A percentile compares a stretch with the other conserved stretches of the same genome.
phyloP scores from a whole-genome alignment of 257 asterid species.

The Petunia axillaris region DNA sequence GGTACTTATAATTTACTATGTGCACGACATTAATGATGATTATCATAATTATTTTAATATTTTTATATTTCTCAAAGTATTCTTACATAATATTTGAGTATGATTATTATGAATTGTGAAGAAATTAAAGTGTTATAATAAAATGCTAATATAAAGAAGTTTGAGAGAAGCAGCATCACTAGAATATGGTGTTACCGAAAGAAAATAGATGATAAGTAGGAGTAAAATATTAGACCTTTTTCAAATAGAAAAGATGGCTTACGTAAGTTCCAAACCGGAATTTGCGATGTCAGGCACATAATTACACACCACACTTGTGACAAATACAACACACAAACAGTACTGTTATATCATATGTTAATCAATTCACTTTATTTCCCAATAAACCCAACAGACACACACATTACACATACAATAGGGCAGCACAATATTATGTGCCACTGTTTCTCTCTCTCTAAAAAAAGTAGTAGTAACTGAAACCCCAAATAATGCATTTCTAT shows the following conservation, averaged over 20 bases:
- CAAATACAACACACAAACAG: neutral
- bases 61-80: too few species aligned
- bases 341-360: neutral
- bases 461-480: neutral
- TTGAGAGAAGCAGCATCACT: too few species aligned
- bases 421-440: neutral
- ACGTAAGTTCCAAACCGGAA: neutral
- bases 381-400: neutral
- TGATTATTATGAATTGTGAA: too few species aligned
- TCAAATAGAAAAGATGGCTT: neutral
- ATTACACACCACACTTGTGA: neutral
- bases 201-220: too few species aligned
- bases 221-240: too few species aligned
- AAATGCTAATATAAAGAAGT: too few species aligned
- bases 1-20: too few species aligned
- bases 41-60: too few species aligned
- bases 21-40: too few species aligned
- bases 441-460: neutral
- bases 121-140: too few species aligned
- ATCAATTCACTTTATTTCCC: neutral
- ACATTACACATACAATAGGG: neutral
- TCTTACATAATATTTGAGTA: too few species aligned
- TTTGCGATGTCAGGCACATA: neutral
- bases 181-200: too few species aligned
- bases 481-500: slow-evolving; percentile 11